Evolutionary conservation across 768 basidiomycete genomes (phyloP), one percentile per base, ranked within the genome.

Genomic region (Baorangia bicolor): DNA sequence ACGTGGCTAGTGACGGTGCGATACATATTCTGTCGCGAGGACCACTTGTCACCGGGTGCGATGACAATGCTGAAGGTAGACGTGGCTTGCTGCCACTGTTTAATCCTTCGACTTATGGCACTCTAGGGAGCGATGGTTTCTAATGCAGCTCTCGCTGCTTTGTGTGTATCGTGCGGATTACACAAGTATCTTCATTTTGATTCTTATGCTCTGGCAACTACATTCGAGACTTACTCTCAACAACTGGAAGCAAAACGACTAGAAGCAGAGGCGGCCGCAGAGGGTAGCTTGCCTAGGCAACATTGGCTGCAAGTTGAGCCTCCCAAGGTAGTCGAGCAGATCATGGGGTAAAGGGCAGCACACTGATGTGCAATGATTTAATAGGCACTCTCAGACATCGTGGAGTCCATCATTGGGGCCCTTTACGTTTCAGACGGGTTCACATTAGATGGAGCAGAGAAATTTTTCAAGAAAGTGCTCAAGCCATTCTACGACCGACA

Each of bases 61-160:
- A 74, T 94, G 62, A 90, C 89, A 5, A 70, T 92, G 64, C 69
- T 93, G 21, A 94, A 94, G 81, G 92, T 83, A 61, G 10, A 64
- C 40, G 20, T 14, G 18, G 39, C 7, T 52, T 25, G 33, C 10
- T 43, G 37, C 8, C 28, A 31, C 35, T 14, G 35, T 30, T 51
- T 13, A 27, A 33, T 42, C 31, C 25, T 21, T 33, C 18, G 14
- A 31, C 56, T 58, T 53, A 54, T 23, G n/a, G 35, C 14, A 21
- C 20, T 30, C 34, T 62, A 93, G 92, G 81, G 83, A 28, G 87
- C 88, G 9, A 93, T 94, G 90, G 90, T 94, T 27, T 90, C 89
- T 5, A 93, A 93, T 68, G 80, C 84, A 30, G 77, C 87, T 18
- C 75, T 94, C 40, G 90, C 87, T 37, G 87, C 91, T 2, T 69